Evolutionary conservation across 192 early-diverging fungal genomes (phyloP).

Genomic region (Haplosporangium gracile): DNA sequence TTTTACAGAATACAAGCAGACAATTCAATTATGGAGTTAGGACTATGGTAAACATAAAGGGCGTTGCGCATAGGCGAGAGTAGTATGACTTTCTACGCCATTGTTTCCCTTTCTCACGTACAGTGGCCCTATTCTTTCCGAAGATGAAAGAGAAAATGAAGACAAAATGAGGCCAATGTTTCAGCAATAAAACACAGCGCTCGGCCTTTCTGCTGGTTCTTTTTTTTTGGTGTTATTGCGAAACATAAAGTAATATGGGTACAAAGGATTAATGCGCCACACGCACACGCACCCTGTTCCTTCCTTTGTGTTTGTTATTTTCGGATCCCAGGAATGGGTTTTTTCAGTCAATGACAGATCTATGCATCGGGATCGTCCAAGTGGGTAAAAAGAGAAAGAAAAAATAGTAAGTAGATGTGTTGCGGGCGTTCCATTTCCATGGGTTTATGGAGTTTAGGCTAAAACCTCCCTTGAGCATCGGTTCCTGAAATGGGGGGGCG

Average conservation of each 20-base stretch:
- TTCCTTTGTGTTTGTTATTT: neutral
- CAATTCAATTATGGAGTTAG: neutral
- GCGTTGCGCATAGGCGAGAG: neutral
- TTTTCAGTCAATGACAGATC: neutral
- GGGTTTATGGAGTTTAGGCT: too few species aligned
- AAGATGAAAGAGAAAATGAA: neutral
- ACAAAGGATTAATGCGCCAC: neutral
- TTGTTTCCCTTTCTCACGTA: neutral
- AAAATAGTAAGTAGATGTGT: neutral
- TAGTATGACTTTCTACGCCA: neutral
- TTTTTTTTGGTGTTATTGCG: neutral
- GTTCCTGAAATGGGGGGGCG: neutral
- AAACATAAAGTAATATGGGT: neutral
- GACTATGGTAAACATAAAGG: neutral
- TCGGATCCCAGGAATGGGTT: constrained; percentile 1
- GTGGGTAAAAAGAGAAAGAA: neutral
- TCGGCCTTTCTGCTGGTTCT: neutral
- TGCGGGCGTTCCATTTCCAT: too few species aligned
- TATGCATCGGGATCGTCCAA: neutral
- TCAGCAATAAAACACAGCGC: neutral
- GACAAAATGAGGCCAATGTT: neutral
- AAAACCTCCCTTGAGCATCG: neutral
- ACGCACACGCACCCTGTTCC: neutral
- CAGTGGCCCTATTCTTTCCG: neutral
- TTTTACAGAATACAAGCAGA: neutral